Percentiles rank a stretch among this genome's conserved stretches.
Conservation (phyloP, 441 rosid genomes). For the Isatis lusitanica region DNA sequence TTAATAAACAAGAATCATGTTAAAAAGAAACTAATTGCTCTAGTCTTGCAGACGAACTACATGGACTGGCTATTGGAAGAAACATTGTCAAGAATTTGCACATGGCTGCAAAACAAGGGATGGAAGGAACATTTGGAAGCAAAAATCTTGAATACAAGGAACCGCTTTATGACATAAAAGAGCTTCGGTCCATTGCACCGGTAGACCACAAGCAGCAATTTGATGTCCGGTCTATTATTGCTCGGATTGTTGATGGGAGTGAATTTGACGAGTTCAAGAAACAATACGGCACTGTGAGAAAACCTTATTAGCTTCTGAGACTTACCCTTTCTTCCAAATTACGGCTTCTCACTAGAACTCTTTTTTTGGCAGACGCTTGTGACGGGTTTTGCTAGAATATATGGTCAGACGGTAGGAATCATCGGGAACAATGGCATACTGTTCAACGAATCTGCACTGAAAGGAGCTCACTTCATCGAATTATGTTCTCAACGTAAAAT, state of each 20-base stretch:
- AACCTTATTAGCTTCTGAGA: not conserved
- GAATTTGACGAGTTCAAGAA: constrained; percentile 98
- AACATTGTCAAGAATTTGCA: constrained; percentile 90
- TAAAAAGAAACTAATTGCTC: constrained; percentile 8
- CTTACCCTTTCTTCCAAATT: not conserved
- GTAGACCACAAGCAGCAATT: constrained; percentile 86
- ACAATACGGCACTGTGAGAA: constrained; percentile 91
- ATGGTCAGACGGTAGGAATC: constrained; percentile 87
- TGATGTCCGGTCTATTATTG: constrained; percentile 88
- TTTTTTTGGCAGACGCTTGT: constrained; percentile 69
- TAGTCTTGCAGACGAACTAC: constrained; percentile 78
- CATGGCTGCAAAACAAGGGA: constrained; percentile 71
- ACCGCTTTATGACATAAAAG: constrained; percentile 78
- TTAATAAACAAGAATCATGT: not conserved
- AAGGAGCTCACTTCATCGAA: constrained; percentile 95
- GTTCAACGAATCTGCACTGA: constrained; percentile 90
- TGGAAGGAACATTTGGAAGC: constrained; percentile 39
- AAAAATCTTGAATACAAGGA: constrained; percentile 52
- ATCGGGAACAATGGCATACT: constrained; percentile 93
- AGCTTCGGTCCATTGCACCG: constrained; percentile 90
- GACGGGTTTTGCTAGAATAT: constrained; percentile 84
- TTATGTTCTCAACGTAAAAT: constrained; percentile 85
- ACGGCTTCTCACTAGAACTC: not conserved
- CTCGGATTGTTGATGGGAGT: constrained; percentile 92
- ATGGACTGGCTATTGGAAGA: constrained; percentile 93